Conservation (phyloP, 2,329 filamentous ascomycete species). For the Diaporthe vexans region DNA sequence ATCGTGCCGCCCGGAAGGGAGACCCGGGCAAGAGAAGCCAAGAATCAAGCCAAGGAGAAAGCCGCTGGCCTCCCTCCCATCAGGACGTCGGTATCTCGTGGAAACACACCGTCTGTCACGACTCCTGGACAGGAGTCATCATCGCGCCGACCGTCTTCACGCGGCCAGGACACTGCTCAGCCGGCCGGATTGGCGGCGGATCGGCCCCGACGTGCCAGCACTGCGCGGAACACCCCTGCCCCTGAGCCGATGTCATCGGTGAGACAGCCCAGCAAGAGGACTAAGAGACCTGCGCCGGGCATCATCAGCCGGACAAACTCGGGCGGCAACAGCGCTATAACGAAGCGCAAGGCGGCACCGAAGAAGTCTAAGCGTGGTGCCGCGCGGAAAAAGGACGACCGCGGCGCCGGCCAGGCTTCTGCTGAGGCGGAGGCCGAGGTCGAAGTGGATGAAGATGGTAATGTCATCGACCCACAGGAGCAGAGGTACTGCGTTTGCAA, state of each 20-base stretch:
- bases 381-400: slow-evolving; percentile 59
- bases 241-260: slow-evolving; percentile 56
- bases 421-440: slow-evolving; percentile 64
- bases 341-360: slow-evolving; percentile 78
- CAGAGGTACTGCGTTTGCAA: slow-evolving; percentile 84
- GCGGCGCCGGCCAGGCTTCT: slow-evolving; percentile 54
- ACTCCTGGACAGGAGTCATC: slow-evolving; percentile 52
- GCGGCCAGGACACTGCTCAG: slow-evolving; percentile 62
- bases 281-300: slow-evolving; percentile 80
- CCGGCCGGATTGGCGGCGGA: slow-evolving; percentile 64
- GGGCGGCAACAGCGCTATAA: slow-evolving; percentile 74
- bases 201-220: slow-evolving; percentile 68
- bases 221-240: slow-evolving; percentile 69
- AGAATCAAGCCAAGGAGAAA: slow-evolving; percentile 41
- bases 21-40: slow-evolving; percentile 50
- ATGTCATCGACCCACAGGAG: slow-evolving; percentile 81
- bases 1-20: slow-evolving; percentile 53
- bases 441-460: slow-evolving; percentile 77
- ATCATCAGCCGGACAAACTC: slow-evolving; percentile 75
- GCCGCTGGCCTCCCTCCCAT: slow-evolving; percentile 32
- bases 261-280: slow-evolving; percentile 67
- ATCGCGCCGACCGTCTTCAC: slow-evolving; percentile 63
- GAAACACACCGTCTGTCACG: slow-evolving; percentile 48
- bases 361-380: slow-evolving; percentile 69
- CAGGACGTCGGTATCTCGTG: slow-evolving; percentile 43